A percentile compares a stretch with the other conserved stretches of the same genome.
Conservation (phyloP, 495 filamentous ascomycete genomes). For the Pyrenopolyporus hunteri region DNA sequence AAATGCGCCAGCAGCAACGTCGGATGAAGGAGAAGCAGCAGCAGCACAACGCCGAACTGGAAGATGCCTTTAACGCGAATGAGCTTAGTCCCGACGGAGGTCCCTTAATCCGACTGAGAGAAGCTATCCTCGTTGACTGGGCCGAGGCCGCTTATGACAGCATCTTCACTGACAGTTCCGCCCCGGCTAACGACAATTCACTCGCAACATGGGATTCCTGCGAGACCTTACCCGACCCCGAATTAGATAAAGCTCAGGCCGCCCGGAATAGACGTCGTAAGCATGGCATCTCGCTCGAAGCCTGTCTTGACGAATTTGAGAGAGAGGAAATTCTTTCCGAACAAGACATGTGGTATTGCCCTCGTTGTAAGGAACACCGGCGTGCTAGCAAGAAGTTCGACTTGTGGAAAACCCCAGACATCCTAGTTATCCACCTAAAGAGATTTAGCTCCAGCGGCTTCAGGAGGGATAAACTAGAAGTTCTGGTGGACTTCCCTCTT, state of each 20-base stretch:
- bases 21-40: conserved; percentile 32
- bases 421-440: conserved; percentile 93
- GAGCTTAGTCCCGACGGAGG: conserved; percentile 51
- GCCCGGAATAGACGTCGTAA: conserved; percentile 66
- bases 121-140: conserved; percentile 89
- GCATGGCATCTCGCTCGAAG: conserved; percentile 80
- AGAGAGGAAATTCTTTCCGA: conserved; percentile 91
- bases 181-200: conserved; percentile 21
- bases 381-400: conserved; percentile 95
- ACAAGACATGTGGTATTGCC: conserved; percentile 96
- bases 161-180: conserved; percentile 66
- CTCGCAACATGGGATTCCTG: conserved; percentile 58
- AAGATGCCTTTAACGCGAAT: conserved; percentile 25
- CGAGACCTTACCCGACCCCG: conserved; percentile 66
- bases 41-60: conserved; percentile 17
- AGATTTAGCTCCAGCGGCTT: conserved; percentile 81
- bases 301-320: conserved; percentile 92
- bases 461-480: conserved; percentile 86
- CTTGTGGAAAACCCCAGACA: conserved; percentile 94
- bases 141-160: conserved; percentile 65
- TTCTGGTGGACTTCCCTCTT: conserved; percentile 88
- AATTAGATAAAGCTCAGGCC: conserved; percentile 64
- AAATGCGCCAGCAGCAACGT: conserved; percentile 40
- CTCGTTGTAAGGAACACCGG: conserved; percentile 89
- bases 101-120: conserved; percentile 75